These are phyloP conservation scores for Linum usitatissimum DNA, from an alignment of 345 rosid species.

Conservation along the genomic window DNA sequence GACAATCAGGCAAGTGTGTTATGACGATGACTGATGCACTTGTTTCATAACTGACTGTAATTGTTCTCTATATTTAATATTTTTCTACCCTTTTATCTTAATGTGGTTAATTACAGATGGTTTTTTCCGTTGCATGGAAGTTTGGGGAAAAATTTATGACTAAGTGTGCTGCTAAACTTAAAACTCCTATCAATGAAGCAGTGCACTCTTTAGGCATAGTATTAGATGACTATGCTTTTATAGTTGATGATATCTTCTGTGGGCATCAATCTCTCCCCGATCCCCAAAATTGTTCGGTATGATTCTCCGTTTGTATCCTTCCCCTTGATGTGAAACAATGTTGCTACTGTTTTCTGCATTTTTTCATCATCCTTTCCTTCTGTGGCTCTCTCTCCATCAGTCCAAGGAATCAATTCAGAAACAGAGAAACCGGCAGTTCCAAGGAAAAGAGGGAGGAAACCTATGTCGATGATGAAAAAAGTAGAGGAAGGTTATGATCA, in stretches of 20 bases:
- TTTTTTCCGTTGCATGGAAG: slow-evolving; percentile 38
- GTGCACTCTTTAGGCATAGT: slow-evolving; percentile 29
- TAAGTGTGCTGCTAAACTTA: slow-evolving; percentile 47
- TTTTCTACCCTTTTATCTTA: not conserved
- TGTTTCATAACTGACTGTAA: not conserved
- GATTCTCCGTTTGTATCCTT: slow-evolving; percentile 5
- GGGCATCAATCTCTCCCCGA: slow-evolving; percentile 18
- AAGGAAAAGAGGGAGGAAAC: slow-evolving; percentile 59
- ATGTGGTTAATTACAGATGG: slow-evolving; percentile 27
- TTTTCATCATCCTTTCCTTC: not conserved
- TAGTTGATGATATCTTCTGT: slow-evolving; percentile 40
- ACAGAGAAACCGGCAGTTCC: too few species aligned
- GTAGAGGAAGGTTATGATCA: slow-evolving; percentile 59
- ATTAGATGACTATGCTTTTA: slow-evolving; percentile 46
- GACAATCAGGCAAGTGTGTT: slow-evolving; percentile 44
- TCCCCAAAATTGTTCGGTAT: slow-evolving; percentile 38
- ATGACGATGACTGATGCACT: not conserved
- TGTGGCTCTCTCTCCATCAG: slow-evolving; percentile 9
- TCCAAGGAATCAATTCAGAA: too few species aligned
- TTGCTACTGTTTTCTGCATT: slow-evolving; percentile 6
- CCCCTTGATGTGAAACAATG: not conserved
- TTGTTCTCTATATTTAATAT: slow-evolving; percentile 8
- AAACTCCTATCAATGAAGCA: slow-evolving; percentile 43
- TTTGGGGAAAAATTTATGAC: slow-evolving; percentile 49
- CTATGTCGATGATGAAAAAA: slow-evolving; percentile 52